A percentile compares a stretch with the other conserved stretches of the same genome.
Evolutionary conservation across 257 asterid genomes (phyloP).

Genomic region (Knoxia roxburghii): DNA sequence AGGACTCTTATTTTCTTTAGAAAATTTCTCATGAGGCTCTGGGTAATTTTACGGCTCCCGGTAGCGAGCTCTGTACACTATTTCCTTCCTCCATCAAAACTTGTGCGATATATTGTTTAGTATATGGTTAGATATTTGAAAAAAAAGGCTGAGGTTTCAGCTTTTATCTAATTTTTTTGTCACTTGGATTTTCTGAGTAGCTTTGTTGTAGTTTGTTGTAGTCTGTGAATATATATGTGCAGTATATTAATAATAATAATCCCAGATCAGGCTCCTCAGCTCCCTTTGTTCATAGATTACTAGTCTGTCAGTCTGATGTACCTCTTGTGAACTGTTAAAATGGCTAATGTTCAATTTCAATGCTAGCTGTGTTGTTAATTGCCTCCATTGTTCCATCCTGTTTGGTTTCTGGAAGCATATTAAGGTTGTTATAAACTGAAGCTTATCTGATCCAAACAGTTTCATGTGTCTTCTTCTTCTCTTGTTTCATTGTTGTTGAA

Average conservation of each 20-base stretch:
- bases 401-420: too few relatives aligned
- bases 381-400: too few relatives aligned
- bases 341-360: too few relatives aligned
- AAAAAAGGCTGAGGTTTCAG: slow-evolving; percentile 17
- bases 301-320: too few relatives aligned
- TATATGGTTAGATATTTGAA: background rate
- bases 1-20: slow-evolving; percentile 3
- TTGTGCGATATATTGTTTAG: slow-evolving; percentile 5
- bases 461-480: too few relatives aligned
- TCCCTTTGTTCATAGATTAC: background rate
- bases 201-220: slow-evolving; percentile 4
- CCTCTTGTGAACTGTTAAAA: too few relatives aligned
- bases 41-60: slow-evolving; percentile 26
- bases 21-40: slow-evolving; percentile 7
- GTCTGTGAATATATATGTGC: slow-evolving; percentile 16
- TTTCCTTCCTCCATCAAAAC: slow-evolving; percentile 2
- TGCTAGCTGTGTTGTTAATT: too few relatives aligned
- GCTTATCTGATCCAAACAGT: too few relatives aligned
- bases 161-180: slow-evolving; percentile 11
- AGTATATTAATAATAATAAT: slow-evolving; percentile 10
- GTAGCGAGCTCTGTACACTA: slow-evolving; percentile 14
- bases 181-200: background rate
- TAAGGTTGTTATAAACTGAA: too few relatives aligned
- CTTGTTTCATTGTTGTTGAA: too few relatives aligned
- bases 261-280: background rate